These are phyloP conservation scores for Cytospora mali DNA, from an alignment of 2,329 filamentous ascomycete genomes.

Conservation along the genomic window DNA sequence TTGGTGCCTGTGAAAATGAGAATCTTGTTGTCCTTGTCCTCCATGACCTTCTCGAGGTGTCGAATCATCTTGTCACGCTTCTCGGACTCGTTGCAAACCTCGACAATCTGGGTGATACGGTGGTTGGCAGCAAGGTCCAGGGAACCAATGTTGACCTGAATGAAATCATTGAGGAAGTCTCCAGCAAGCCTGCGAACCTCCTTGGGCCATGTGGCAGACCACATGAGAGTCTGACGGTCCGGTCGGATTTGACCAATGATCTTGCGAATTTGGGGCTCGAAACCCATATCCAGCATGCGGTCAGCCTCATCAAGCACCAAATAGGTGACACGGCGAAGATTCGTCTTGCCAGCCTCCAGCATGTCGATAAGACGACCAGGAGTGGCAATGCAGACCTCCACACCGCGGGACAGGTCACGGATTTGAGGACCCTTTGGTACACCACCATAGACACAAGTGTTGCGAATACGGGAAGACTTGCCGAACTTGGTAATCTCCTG, in stretches of 20 bases:
- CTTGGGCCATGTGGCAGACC: conserved; percentile 99
- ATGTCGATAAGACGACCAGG: conserved; percentile 98
- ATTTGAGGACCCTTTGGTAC: conserved; percentile 98
- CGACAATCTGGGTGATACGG: conserved; percentile 95
- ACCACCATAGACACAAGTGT: conserved; percentile 98
- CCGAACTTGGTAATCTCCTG: conserved; percentile 98
- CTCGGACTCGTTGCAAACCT: conserved; percentile 94
- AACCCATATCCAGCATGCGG: conserved; percentile 99
- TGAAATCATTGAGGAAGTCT: conserved; percentile 93
- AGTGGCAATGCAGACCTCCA: conserved; percentile 98
- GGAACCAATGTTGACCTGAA: conserved; percentile 98
- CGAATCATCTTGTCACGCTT: conserved; percentile 98
- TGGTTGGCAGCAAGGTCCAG: conserved; percentile 96
- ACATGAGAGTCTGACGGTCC: conserved; percentile 99
- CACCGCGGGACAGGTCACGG: conserved; percentile 88
- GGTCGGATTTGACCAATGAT: conserved; percentile 97
- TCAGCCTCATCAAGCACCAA: conserved; percentile 98
- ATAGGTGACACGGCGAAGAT: conserved; percentile 96
- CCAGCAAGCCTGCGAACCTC: conserved; percentile 90
- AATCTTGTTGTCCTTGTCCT: conserved; percentile 92
- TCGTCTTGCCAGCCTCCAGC: conserved; percentile 97
- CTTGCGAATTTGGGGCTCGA: conserved; percentile 99
- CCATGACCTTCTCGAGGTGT: conserved; percentile 97
- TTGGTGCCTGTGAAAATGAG: conserved; percentile 94
- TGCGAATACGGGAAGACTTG: conserved; percentile 95